Conservation (phyloP, 2,329 filamentous ascomycete species). For the Calonectria naviculata region DNA sequence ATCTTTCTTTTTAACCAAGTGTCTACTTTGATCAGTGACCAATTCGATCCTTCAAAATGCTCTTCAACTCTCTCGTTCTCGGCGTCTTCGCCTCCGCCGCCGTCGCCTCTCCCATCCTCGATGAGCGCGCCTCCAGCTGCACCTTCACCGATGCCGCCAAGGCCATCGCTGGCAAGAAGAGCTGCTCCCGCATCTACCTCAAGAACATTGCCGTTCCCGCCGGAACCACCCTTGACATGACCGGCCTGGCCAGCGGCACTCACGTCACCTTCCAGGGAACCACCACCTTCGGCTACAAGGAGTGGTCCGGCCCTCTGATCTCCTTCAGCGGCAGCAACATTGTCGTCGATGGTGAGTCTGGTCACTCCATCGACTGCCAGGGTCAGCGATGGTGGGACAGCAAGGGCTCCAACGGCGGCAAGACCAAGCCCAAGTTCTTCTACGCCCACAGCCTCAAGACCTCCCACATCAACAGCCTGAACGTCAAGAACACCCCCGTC, state of each 20-base stretch:
- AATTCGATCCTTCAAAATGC: slow-evolving; percentile 8
- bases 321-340: slow-evolving; percentile 68
- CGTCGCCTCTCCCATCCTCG: slow-evolving; percentile 33
- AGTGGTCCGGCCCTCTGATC: slow-evolving; percentile 74
- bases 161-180: slow-evolving; percentile 59
- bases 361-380: slow-evolving; percentile 62
- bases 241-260: slow-evolving; percentile 61
- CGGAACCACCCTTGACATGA: slow-evolving; percentile 68
- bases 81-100: slow-evolving; percentile 39
- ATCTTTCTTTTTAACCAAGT: not conserved
- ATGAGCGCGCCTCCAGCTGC: slow-evolving; percentile 49
- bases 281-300: slow-evolving; percentile 73
- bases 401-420: slow-evolving; percentile 68
- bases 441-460: slow-evolving; percentile 53
- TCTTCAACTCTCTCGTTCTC: slow-evolving; percentile 36
- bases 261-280: slow-evolving; percentile 71
- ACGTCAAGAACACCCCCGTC: slow-evolving; percentile 55
- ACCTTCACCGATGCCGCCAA: slow-evolving; percentile 64
- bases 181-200: slow-evolving; percentile 65
- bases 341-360: slow-evolving; percentile 62
- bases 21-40: not conserved
- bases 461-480: slow-evolving; percentile 50
- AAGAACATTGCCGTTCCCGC: slow-evolving; percentile 66
- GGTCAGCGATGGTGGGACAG: slow-evolving; percentile 71
- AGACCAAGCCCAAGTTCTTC: slow-evolving; percentile 73